Evolutionary conservation across 148 eudicot genomes (phyloP).

Genomic region (Chenopodium album): DNA sequence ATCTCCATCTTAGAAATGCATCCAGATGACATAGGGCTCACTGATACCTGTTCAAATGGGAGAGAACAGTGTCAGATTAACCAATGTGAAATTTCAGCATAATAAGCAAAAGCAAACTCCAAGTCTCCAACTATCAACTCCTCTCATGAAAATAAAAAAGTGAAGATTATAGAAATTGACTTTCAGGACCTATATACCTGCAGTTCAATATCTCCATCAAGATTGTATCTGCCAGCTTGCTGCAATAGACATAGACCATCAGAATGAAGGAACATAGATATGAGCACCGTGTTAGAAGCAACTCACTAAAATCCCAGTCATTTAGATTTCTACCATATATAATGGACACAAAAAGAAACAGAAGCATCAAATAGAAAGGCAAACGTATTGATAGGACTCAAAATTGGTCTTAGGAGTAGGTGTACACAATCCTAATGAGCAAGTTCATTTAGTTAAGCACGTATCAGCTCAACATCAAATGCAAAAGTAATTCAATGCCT

Average conservation of each 20-base stretch:
- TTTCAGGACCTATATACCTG: slow-evolving; percentile 50
- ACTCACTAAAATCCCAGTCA: background rate
- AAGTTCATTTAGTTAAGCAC: background rate
- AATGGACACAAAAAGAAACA: background rate
- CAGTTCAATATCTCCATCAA: slow-evolving; percentile 72
- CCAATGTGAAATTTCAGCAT: background rate
- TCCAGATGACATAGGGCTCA: slow-evolving; percentile 55
- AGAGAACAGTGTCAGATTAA: slow-evolving; percentile 9
- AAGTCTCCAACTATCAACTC: background rate
- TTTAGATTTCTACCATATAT: background rate
- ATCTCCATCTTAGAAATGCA: slow-evolving; percentile 54
- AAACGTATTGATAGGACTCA: background rate
- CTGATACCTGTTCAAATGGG: slow-evolving; percentile 57
- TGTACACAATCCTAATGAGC: slow-evolving; percentile 5
- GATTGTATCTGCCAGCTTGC: slow-evolving; percentile 67
- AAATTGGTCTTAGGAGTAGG: background rate
- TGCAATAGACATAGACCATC: slow-evolving; percentile 32
- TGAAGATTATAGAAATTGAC: background rate
- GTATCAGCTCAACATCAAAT: background rate
- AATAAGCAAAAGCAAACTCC: background rate
- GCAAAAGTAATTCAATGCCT: background rate
- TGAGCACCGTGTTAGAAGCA: background rate
- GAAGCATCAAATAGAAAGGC: background rate
- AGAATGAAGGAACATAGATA: slow-evolving; percentile 2
- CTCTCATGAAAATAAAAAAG: background rate